Conservation (phyloP, 768 basidiomycete species). For the Ramaria sp. region DNA sequence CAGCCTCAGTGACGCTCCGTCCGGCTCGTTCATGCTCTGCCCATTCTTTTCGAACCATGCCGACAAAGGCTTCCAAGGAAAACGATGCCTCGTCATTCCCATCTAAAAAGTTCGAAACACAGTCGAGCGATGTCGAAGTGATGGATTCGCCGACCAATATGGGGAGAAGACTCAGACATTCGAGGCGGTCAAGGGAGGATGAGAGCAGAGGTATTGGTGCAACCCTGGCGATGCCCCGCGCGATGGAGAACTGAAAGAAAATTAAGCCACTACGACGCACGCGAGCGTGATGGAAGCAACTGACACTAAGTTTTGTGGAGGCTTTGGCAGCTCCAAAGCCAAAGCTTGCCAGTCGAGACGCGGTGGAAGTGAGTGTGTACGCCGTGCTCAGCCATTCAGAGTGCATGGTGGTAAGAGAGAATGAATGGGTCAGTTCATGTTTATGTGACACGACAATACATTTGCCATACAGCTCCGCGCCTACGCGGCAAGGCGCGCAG, state of each 20-base stretch:
- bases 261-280: conserved; percentile 5
- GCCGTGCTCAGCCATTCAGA: neutral
- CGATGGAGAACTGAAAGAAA: conserved; percentile 51
- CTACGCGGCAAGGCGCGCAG: too few species aligned
- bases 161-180: conserved; percentile 63
- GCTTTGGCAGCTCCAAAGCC: conserved; percentile 59
- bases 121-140: conserved; percentile 66
- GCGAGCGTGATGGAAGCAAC: conserved; percentile 16
- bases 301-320: conserved; percentile 59
- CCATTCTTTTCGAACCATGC: conserved; percentile 74
- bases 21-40: conserved; percentile 46
- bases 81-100: conserved; percentile 73
- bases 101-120: conserved; percentile 60
- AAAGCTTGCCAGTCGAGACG: conserved; percentile 48
- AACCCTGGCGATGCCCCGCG: conserved; percentile 47
- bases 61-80: conserved; percentile 69
- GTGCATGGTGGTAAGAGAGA: neutral
- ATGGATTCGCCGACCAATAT: conserved; percentile 67
- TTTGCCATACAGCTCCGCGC: too few species aligned
- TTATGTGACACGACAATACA: neutral
- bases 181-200: conserved; percentile 48
- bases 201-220: conserved; percentile 58
- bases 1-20: conserved; percentile 55
- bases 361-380: conserved; percentile 16
- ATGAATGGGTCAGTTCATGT: too few species aligned